These are phyloP conservation scores for Malus hybrid DNA, from an alignment of 331 rosid genomes.

Conservation along the genomic window DNA sequence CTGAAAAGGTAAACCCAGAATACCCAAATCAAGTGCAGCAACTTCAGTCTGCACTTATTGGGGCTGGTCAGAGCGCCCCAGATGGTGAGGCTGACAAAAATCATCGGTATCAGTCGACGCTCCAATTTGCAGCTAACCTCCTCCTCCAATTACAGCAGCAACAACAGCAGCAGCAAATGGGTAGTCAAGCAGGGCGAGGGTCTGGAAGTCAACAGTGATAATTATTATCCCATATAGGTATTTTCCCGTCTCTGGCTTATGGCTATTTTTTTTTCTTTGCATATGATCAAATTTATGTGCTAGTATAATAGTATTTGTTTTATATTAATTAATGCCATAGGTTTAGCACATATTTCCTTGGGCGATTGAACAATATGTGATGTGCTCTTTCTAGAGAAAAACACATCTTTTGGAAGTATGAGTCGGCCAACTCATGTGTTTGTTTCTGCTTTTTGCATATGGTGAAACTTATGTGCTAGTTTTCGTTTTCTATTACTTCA, in stretches of 20 bases:
- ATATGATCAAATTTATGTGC: neutral
- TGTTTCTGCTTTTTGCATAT: neutral
- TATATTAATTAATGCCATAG: neutral
- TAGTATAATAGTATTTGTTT: neutral
- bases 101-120: slow-evolving; percentile 77
- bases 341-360: neutral
- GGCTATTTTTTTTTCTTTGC: neutral
- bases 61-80: slow-evolving; percentile 42
- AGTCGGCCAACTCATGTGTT: neutral
- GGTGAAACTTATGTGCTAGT: neutral
- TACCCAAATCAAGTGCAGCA: slow-evolving; percentile 51
- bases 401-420: neutral
- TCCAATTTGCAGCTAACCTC: slow-evolving; percentile 91
- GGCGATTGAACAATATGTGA: neutral
- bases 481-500: neutral
- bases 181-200: slow-evolving; percentile 45
- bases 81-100: slow-evolving; percentile 83
- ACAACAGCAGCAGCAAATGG: slow-evolving; percentile 47
- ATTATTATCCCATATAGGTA: slow-evolving; percentile 41
- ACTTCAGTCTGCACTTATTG: slow-evolving; percentile 36
- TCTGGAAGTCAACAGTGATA: slow-evolving; percentile 67
- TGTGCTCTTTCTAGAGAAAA: neutral
- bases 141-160: slow-evolving; percentile 88
- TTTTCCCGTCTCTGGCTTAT: slow-evolving; percentile 1
- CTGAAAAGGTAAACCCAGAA: slow-evolving; percentile 49